Base-by-base conservation (phyloP, 495 filamentous ascomycete genomes). In the Astrocystis sublimbata region DNA sequence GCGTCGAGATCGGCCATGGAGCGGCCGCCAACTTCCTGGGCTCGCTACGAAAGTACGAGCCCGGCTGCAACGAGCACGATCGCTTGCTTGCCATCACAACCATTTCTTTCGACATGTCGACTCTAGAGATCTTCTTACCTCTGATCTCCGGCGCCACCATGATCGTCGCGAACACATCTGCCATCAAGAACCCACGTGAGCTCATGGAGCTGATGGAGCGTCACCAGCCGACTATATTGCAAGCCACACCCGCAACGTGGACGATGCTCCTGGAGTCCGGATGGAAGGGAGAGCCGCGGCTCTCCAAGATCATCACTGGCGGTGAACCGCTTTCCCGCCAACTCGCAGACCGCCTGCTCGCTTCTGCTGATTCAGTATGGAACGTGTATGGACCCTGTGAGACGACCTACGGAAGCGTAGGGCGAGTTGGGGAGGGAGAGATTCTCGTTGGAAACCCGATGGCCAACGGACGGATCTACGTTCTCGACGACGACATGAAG, bases 381-480 rank as follows among this genome's bases (percentile, higher is more conserved):
- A 88, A 88, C 64, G 81, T 80, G 58, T 82, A 78, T 65, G 90
- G 90, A 9, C 90, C 90, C 2, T 92, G 88, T 0, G 90, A 93
- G 69, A 91, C 90, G 0, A 91, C 92, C 62, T 88, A 86, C 64
- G 81, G 84, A 31, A 81, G 83, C 47, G 85, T 92, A 42, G 81
- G 81, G 7, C 71, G 71, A 40, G 80, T 83, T 51, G n/a, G 31
- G 17, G 87, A 84, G 24, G 89, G 87, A 57, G 78, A 87, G 8
- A 83, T 86, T 10, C 90, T 91, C 70, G 91, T 93, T 60, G 90
- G 90, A 1, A 78, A 79, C 12, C 87, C 88, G 41, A 85, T 91
- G 55, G 79, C 81, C 47, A 89, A 90, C 54, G 88, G 88, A 9
- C 84, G 83, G 3, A 83, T 87, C 2, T 90, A 85, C 70, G 86